Percentiles rank a stretch among this genome's conserved stretches.
Evolutionary conservation across 1,139 yeast genomes (phyloP).

Genomic region (Pichia sp.): DNA sequence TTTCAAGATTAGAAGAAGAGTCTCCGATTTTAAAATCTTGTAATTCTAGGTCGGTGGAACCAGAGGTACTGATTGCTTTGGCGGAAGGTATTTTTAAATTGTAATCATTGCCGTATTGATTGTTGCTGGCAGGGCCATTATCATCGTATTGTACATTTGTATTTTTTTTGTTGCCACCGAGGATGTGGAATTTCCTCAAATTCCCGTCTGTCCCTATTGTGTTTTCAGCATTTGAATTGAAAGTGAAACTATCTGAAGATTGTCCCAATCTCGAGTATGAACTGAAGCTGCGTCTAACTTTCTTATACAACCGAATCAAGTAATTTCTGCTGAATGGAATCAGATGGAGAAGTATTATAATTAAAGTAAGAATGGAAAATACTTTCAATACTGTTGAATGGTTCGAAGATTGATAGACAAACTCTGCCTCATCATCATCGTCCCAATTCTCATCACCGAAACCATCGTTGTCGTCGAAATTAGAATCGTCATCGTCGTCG

Average conservation of each 20-base stretch:
- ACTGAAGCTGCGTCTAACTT: conserved; percentile 17
- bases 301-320: conserved; percentile 13
- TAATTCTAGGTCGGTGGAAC: neutral
- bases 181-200: conserved; percentile 10
- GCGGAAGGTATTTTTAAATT: neutral
- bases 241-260: neutral
- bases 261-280: neutral
- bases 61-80: neutral
- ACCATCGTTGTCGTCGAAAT: conserved; percentile 6
- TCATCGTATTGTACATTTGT: neutral
- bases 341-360: conserved; percentile 1
- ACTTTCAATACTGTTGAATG: neutral
- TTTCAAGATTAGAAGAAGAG: neutral
- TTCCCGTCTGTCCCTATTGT: neutral
- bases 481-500: conserved; percentile 1
- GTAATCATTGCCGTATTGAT: neutral
- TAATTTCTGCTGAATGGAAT: conserved; percentile 1
- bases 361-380: neutral
- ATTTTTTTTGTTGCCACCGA: neutral
- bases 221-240: neutral
- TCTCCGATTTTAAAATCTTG: neutral
- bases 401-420: neutral
- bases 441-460: conserved; percentile 7
- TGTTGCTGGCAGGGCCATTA: neutral
- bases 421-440: conserved; percentile 19